A percentile compares a stretch with the other conserved stretches of the same genome.
Conservation (phyloP, 2,329 filamentous ascomycete species). For the Apiospora koreana region DNA sequence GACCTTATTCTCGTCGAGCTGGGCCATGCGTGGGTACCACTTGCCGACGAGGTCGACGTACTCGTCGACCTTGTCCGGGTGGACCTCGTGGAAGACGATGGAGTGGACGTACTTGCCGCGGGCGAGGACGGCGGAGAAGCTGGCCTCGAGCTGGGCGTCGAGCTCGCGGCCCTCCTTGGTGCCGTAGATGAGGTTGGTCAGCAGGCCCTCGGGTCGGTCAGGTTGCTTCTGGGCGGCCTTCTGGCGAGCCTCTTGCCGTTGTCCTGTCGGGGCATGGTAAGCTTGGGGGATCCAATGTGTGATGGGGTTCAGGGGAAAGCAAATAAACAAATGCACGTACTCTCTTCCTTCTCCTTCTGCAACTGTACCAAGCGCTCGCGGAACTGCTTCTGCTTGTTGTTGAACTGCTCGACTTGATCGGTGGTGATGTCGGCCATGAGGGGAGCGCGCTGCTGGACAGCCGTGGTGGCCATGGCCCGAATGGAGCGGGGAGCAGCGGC, state of each 20-base stretch:
- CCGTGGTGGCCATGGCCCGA: constrained; percentile 61
- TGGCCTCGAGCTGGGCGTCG: constrained; percentile 93
- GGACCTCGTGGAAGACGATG: constrained; percentile 94
- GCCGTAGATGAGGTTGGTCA: constrained; percentile 92
- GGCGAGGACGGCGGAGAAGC: constrained; percentile 92
- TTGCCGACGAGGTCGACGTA: constrained; percentile 86
- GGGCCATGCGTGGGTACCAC: constrained; percentile 92
- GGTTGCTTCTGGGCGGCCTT: constrained; percentile 55
- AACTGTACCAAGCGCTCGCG: constrained; percentile 77
- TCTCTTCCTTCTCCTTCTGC: constrained; percentile 83
- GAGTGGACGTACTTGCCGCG: constrained; percentile 98
- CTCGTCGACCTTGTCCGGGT: constrained; percentile 93
- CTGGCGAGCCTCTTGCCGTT: constrained; percentile 48
- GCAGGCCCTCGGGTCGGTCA: constrained; percentile 68
- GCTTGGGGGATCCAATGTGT: constrained; percentile 48
- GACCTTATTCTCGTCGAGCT: constrained; percentile 84
- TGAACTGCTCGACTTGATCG: constrained; percentile 74
- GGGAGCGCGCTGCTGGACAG: constrained; percentile 58
- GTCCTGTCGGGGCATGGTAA: constrained; percentile 41
- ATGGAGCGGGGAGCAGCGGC: constrained; percentile 49
- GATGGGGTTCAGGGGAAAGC: background rate
- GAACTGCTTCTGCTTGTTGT: constrained; percentile 81
- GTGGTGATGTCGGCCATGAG: constrained; percentile 81
- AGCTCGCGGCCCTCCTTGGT: constrained; percentile 93
- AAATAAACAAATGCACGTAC: constrained; percentile 55